phyloP scores from a whole-genome alignment of 2,329 filamentous ascomycete species.

The Talaromyces sp. region DNA sequence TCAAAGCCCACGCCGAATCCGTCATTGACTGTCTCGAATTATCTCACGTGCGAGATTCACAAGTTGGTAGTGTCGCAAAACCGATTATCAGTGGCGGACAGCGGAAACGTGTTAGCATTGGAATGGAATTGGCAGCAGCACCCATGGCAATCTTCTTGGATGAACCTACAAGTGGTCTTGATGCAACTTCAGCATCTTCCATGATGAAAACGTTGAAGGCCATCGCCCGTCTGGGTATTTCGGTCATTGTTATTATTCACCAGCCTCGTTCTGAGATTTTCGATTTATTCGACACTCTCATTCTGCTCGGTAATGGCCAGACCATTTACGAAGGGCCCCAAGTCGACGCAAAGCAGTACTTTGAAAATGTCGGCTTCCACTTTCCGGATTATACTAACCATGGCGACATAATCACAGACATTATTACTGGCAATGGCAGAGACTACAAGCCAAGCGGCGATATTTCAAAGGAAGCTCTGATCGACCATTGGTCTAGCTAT shows the following conservation, averaged over 20 bases:
- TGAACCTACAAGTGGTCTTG: slow-evolving; percentile 54
- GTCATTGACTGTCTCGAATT: slow-evolving; percentile 12
- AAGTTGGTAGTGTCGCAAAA: slow-evolving; percentile 52
- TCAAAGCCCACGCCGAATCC: slow-evolving; percentile 53
- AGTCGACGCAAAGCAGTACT: slow-evolving; percentile 47
- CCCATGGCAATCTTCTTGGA: slow-evolving; percentile 57
- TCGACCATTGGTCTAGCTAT: slow-evolving; percentile 5
- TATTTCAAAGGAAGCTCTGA: slow-evolving; percentile 10
- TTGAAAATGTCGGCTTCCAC: slow-evolving; percentile 51
- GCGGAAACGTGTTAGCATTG: slow-evolving; percentile 57
- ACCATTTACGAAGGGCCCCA: slow-evolving; percentile 52
- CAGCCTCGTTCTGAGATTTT: slow-evolving; percentile 60
- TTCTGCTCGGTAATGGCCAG: slow-evolving; percentile 55
- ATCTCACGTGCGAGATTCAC: slow-evolving; percentile 3
- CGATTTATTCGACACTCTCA: slow-evolving; percentile 54
- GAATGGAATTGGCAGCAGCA: slow-evolving; percentile 56
- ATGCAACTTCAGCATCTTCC: slow-evolving; percentile 55
- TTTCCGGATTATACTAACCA: slow-evolving; percentile 52
- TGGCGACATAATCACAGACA: slow-evolving; percentile 60
- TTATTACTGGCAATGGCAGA: slow-evolving; percentile 42
- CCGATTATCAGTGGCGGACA: slow-evolving; percentile 58
- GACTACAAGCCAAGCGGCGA: slow-evolving; percentile 11
- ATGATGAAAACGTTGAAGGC: slow-evolving; percentile 56
- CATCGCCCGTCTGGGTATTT: slow-evolving; percentile 55
- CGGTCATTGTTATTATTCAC: slow-evolving; percentile 58